Evolutionary conservation across 2,329 filamentous ascomycete species (phyloP).

Genomic region (Colletotrichum viniferum): DNA sequence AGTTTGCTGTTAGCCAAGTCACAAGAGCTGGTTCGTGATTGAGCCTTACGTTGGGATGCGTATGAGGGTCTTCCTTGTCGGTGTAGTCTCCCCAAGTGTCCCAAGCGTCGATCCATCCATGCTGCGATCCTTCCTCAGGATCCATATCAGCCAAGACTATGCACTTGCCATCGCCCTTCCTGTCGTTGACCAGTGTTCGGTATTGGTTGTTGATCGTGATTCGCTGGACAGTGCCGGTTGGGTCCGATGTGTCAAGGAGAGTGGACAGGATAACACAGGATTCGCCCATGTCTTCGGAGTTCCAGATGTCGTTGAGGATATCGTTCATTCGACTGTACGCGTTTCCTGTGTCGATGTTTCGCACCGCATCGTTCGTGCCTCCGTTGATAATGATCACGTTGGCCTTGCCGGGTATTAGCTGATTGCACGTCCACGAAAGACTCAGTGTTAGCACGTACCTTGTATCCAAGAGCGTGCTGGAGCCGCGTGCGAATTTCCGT

Average conservation of each 20-base stretch:
- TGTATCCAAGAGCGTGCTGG: neutral
- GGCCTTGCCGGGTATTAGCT: neutral
- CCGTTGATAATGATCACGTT: neutral
- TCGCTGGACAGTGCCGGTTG: neutral
- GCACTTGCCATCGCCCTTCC: neutral
- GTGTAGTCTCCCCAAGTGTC: neutral
- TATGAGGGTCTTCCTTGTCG: neutral
- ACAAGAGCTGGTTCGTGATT: neutral
- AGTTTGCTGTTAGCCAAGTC: neutral
- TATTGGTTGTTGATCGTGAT: constrained; percentile 14
- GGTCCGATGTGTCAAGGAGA: neutral
- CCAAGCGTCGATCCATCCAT: neutral
- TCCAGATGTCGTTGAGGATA: neutral
- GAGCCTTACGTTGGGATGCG: neutral
- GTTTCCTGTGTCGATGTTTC: neutral
- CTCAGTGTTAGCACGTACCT: fast-evolving
- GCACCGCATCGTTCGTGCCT: neutral
- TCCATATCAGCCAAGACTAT: neutral
- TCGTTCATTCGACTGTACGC: neutral
- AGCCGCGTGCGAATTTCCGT: neutral
- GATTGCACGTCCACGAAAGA: fast-evolving
- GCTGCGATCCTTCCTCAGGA: neutral
- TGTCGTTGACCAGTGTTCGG: neutral
- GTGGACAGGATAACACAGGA: neutral
- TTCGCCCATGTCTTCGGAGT: neutral